Base-by-base conservation (phyloP, 2,329 filamentous ascomycete genomes). In the Cryphonectria parasitica region DNA sequence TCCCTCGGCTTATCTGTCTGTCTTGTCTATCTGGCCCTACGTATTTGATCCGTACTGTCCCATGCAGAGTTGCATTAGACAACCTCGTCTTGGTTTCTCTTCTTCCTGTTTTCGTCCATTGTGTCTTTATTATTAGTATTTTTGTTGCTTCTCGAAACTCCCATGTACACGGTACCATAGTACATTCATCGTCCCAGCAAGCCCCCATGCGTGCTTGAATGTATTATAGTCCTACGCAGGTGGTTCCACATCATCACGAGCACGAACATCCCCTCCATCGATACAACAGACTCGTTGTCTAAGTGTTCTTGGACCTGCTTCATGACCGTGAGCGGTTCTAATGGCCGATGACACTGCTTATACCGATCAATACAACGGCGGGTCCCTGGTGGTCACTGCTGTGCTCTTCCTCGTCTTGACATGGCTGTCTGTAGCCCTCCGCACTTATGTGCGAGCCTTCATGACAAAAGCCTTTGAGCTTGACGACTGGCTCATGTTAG, bases 401-500 rank as follows among this genome's bases (percentile, higher is more conserved):
- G 74, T 78, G 52, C 71, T 78, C 22, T 79, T 85, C 61, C 77
- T 85, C 62, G 73, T 73, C 25, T 72, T 84, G 25, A 83, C 79
- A 64, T 84, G 81, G 79, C 68, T 84, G 17, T 81, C 83, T 39
- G 80, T 85, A 52, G 75, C 77, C 19, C 75, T 86, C 60, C 79
- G 84, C 69, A 80, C 77, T n/a, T 85, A 84, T 75, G 84, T 83
- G 17, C 79, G 83, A 70, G 77, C 77, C 6, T 77, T 81, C 31
- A 75, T 86, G 73, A 85, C 82, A 72, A 83, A 82, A 52, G 78
- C 78, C 66, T 84, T 86, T 69, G 80, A 84, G 74, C 72, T 78
- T n/a, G 85, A 87, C 76, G 85, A 87, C 78, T 87, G 85, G 84
- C 78, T 87, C 72, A 87, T 87, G 84, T 73, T 87, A 60, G 74